Conservation (phyloP, 1,139 yeast species). For the Pichia sp. region DNA sequence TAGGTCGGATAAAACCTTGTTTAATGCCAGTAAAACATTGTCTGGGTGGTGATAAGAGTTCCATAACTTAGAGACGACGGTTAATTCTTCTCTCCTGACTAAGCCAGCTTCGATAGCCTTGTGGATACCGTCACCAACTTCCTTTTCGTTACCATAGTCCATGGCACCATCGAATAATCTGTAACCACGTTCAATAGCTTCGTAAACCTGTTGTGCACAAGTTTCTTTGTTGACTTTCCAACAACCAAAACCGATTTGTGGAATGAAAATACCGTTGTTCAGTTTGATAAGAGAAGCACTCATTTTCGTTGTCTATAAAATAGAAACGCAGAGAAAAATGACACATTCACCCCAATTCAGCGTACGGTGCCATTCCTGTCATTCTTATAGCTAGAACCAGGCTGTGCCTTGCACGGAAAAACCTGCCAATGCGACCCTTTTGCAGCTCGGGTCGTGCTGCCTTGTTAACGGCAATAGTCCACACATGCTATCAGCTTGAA, state of each 20-base stretch:
- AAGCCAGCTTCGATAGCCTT: conserved; percentile 60
- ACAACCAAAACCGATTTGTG: conserved; percentile 28
- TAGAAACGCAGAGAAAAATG: too few relatives aligned
- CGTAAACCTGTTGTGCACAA: conserved; percentile 28
- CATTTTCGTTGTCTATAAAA: too few relatives aligned
- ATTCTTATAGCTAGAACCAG: too few relatives aligned
- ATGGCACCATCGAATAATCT: conserved; percentile 71
- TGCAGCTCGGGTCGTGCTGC: too few relatives aligned
- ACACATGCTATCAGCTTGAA: too few relatives aligned
- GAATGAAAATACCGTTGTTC: conserved; percentile 27
- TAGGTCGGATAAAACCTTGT: conserved; percentile 58
- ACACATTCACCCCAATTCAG: too few relatives aligned
- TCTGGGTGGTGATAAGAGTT: conserved; percentile 66
- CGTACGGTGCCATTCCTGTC: too few relatives aligned
- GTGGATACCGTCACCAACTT: conserved; percentile 63
- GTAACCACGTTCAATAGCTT: conserved; percentile 43
- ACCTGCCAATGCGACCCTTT: too few relatives aligned
- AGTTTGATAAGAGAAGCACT: conserved; percentile 7
- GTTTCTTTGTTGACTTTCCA: conserved; percentile 51
- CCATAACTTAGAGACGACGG: conserved; percentile 77
- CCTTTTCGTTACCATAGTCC: conserved; percentile 72
- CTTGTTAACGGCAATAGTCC: too few relatives aligned
- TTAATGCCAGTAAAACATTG: conserved; percentile 49
- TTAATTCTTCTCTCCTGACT: conserved; percentile 64
- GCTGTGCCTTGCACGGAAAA: too few relatives aligned